A percentile compares a stretch with the other conserved stretches of the same genome.
phyloP scores from a whole-genome alignment of 495 filamentous ascomycete genomes.

The Clavariopsis aquatica region DNA sequence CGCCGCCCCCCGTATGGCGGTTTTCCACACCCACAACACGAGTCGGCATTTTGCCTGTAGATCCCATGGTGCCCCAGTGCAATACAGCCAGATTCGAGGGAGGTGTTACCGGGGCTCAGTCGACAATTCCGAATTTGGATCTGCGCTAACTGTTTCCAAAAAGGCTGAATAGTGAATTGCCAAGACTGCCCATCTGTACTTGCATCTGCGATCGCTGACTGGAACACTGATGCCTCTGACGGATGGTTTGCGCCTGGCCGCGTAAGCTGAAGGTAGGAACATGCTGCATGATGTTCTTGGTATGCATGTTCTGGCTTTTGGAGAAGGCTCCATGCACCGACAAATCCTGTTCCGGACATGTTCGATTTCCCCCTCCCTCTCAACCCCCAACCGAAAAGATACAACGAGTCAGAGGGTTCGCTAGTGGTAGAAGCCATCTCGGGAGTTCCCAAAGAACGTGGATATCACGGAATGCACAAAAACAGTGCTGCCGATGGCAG shows the following conservation, averaged over 20 bases:
- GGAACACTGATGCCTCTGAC: not conserved
- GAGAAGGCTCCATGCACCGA: not conserved
- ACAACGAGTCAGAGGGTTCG: too few relatives aligned
- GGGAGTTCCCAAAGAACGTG: not conserved
- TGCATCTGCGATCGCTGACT: slow-evolving; percentile 3
- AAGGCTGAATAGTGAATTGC: not conserved
- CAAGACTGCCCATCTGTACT: not conserved
- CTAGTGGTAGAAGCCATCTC: not conserved
- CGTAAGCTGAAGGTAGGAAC: slow-evolving; percentile 30
- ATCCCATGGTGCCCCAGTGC: not conserved
- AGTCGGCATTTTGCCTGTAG: not conserved
- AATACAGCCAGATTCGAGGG: not conserved
- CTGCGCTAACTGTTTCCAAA: not conserved
- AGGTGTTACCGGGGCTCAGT: not conserved
- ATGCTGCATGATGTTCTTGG: slow-evolving; percentile 13
- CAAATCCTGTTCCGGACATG: not conserved
- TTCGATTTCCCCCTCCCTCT: not conserved
- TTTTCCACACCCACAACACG: not conserved
- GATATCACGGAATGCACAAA: not conserved
- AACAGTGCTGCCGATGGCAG: not conserved
- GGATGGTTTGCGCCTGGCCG: slow-evolving; percentile 12
- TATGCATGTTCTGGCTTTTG: not conserved
- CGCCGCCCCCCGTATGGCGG: not conserved
- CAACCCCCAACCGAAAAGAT: not conserved
- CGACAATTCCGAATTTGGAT: slow-evolving; percentile 4